Evolutionary conservation across 2,329 filamentous ascomycete species (phyloP).

Genomic region (Ophiostoma fasciatum): DNA sequence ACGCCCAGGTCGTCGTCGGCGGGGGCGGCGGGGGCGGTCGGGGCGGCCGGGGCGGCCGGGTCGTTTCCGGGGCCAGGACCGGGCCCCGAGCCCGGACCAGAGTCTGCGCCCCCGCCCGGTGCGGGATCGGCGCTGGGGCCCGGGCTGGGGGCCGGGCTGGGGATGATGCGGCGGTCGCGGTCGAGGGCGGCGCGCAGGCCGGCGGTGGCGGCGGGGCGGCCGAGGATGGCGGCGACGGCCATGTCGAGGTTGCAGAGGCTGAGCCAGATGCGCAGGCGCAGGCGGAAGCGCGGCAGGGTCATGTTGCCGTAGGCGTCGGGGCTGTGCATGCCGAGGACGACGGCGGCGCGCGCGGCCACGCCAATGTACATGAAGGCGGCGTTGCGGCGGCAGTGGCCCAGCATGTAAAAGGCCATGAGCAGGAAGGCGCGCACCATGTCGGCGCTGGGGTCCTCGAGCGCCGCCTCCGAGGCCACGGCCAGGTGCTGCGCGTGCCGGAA

Average conservation of each 20-base stretch:
- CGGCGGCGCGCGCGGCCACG: conserved; percentile 40
- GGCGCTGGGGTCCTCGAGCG: conserved; percentile 38
- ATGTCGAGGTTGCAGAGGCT: conserved; percentile 32
- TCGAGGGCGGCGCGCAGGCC: conserved; percentile 17
- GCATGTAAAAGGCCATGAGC: conserved; percentile 44
- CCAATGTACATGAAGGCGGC: conserved; percentile 49
- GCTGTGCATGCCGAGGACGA: conserved; percentile 39
- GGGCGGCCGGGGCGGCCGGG: too few species aligned
- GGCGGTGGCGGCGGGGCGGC: conserved; percentile 24
- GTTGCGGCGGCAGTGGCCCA: conserved; percentile 42
- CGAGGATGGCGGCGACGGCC: conserved; percentile 32
- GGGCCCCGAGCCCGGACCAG: too few species aligned
- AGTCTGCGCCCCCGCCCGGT: too few species aligned
- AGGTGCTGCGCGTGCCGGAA: conserved; percentile 6
- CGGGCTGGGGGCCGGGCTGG: neutral
- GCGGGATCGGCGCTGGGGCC: too few species aligned
- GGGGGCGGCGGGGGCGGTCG: neutral
- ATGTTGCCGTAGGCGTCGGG: conserved; percentile 7
- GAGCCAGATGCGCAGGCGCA: conserved; percentile 26
- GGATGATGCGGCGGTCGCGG: neutral
- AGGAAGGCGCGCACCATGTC: conserved; percentile 37
- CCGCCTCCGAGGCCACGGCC: conserved; percentile 17
- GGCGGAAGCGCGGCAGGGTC: conserved; percentile 1
- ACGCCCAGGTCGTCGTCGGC: conserved; percentile 12
- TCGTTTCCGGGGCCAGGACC: too few species aligned